Base-by-base conservation (phyloP, 768 basidiomycete genomes). In the Leccinum imitatum region DNA sequence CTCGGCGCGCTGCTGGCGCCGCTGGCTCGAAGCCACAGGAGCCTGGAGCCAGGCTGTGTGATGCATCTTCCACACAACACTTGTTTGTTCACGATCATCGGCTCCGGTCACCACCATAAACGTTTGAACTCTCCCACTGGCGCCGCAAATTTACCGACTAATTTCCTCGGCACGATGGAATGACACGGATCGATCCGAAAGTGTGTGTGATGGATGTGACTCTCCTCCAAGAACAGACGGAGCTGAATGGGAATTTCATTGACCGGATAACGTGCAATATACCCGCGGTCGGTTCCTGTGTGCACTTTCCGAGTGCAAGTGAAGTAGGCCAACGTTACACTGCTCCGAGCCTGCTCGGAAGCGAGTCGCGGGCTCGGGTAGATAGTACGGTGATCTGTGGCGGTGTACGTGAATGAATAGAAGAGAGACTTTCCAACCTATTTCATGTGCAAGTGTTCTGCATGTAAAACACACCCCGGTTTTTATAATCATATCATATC, bases 401-500 rank as follows among this genome's bases (percentile, higher is more conserved):
- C 35, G 35, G 35, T 35, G 35, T 35, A 35, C 35, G 37, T 37
- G 37, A 14, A 15, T 15, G 37, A 37, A 15, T 8, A 3, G 14
- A 7, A 37, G 35, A 14, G 35, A 37, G 37, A 37, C 37, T 37
- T 37, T 37, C 37, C 37, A 37, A 23, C 25, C n/a, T 53, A 21
- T 57, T 27, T 37, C 19, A 8, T 6, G 31, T 31, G 21, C 48
- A 27, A 19, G 25, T 53, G 53, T 56, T 57, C 13, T 37, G 15
- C 10, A 58, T 57, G 21, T 58, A 25, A 58, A 58, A 58, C 56
- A 19, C n/a, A 57, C 56, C 56, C 54, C 9, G 10, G 11, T 55
- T 56, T 33, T 54, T 39, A 21, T 46, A 11, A 46, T 19, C 5
- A 44, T n/a, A 44, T 44, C 41, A n/a, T 1, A 35, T 21, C 35